Evolutionary conservation across 371 early-diverging fungal genomes (phyloP), one percentile per base, ranked within the genome.

Genomic region (Rhizopus stolonifer): DNA sequence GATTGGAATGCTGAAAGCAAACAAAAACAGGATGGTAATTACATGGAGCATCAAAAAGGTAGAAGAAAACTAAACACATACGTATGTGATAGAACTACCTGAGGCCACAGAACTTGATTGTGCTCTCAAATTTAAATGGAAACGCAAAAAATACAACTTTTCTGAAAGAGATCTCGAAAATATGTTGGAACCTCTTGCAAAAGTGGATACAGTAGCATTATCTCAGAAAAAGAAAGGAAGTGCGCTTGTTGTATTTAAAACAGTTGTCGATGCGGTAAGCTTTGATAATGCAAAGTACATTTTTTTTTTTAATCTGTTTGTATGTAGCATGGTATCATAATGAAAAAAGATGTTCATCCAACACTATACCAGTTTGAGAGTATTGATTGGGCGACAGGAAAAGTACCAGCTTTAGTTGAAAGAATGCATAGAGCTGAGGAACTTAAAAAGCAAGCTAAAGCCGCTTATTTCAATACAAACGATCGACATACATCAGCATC

Each of bases 251-350:
- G 61, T 70, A 14, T 74, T 76, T 46, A 74, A 75, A 40, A 60
- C 72, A 1, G 66, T 79, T 15, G 69, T 69, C 8, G 74, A 68
- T 52, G 80, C 80, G 13, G 79, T 79, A 65, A 67, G 73, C 2
- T 7, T 51, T 40, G 24, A 11, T 38, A 18, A 26, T 36, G 13
- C 0, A 42, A 18, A 42, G 1, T 24, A 21, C 11, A 3, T 46
- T 25, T 44, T n/a, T 36, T 36, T 24, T 51, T 36, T 36, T 18
- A 49, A 34, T 15, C n/a, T 38, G 10, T 29, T n/a, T 22, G 4
- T 26, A 18, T 29, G 1, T 43, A 78, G 75, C 70, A 79, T 55
- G 69, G 62, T 1, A 61, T 72, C 11, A 45, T 75, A 24, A 76
- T 69, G 15, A 70, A 67, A 42, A 64, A 72, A 34, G 67, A 68